phyloP scores from a whole-genome alignment of 2,329 filamentous ascomycete species.

The Colletotrichum cordylinicola region DNA sequence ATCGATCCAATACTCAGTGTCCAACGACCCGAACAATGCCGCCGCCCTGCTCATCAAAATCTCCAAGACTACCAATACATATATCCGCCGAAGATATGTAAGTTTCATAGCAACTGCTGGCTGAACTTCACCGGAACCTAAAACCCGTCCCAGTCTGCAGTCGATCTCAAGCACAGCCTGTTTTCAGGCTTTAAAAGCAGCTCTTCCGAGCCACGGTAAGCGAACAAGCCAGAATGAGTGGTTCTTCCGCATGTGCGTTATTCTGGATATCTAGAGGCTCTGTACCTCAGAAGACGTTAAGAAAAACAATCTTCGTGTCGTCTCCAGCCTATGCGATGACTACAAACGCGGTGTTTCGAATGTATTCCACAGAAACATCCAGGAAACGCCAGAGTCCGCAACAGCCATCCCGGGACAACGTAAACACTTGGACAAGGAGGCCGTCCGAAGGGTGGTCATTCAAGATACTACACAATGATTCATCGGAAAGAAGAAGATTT shows the following conservation, averaged over 20 bases:
- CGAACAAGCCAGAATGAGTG: background rate
- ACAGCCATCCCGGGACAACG: background rate
- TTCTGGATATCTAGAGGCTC: background rate
- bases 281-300: background rate
- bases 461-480: rapidly evolving
- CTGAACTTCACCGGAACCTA: background rate
- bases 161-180: background rate
- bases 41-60: background rate
- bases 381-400: rapidly evolving
- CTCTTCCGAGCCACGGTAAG: rapidly evolving
- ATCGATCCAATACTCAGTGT: rapidly evolving
- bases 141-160: background rate
- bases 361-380: rapidly evolving
- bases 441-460: rapidly evolving
- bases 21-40: background rate
- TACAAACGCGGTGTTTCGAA: background rate
- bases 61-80: background rate
- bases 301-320: background rate
- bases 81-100: background rate
- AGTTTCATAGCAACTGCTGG: rapidly evolving
- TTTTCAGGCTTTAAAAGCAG: background rate
- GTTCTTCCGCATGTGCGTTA: background rate
- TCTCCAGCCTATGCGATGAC: background rate
- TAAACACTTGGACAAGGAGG: background rate
- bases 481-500: background rate